Base-by-base conservation (phyloP, 2,329 filamentous ascomycete genomes). In the Dothideomycetes sp. region DNA sequence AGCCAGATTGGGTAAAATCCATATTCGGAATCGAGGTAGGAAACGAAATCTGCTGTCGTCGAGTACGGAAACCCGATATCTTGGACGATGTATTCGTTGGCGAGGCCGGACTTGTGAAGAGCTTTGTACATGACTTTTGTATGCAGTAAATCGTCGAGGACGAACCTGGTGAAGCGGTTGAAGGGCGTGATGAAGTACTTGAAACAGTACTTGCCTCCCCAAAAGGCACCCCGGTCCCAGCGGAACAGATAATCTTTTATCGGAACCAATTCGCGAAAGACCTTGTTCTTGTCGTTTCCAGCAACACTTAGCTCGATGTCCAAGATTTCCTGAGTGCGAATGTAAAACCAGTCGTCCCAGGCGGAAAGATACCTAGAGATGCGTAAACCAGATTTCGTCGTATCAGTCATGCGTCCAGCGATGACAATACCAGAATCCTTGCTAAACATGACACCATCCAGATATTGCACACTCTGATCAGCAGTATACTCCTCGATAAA, bases 281-380 rank as follows among this genome's bases (percentile, higher is more conserved):
- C 27, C 16, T 36, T 16, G 8, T 33, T 28, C 17, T 25, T 39
- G 11, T 5, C n/a, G 19, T 7, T 24, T 10, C 17, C 11, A 9
- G 22, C 9, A 2, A 20, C 12, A n/a, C n/a, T n/a, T 31, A 40
- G 11, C 19, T 43, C 18, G 2, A 35, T 9, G 22, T 43, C 15
- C 12, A 45, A 15, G 5, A 49, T 47, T n/a, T 67, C 58, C 47
- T 74, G 60, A 1, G 73, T 80, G 48, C 82, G 80, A 3, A 85
- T 62, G 45, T 84, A 86, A 53, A 84, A 84, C 83, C 82, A 87
- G 0, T 78, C 75, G 48, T 87, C 82, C 4, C 56, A 58, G 0
- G 71, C 62, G 9, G 71, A n/a, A 70, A 72, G 56, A 84, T 82
- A 0, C 55, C 64, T 17, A 60, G 61, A 1, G 62, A 50, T 31